These are phyloP conservation scores for Dillenia turbinata DNA, from an alignment of 164 flowering plant genomes.

Conservation along the genomic window DNA sequence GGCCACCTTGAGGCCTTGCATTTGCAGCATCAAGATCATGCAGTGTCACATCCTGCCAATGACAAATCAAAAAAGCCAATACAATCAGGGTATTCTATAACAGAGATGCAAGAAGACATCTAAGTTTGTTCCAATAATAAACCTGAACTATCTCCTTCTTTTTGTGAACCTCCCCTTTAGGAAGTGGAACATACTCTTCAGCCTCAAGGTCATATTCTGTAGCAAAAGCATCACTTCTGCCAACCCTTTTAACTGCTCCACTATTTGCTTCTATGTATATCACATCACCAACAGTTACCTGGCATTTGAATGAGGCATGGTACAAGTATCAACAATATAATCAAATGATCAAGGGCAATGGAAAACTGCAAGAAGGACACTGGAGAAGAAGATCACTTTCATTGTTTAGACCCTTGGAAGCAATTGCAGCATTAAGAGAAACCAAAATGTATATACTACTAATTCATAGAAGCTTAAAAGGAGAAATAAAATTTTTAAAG, in stretches of 20 bases:
- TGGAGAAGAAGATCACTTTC: too few species aligned
- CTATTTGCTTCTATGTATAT: constrained; percentile 97
- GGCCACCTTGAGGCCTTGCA: constrained; percentile 74
- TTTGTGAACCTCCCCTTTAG: constrained; percentile 99
- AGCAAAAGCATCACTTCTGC: constrained; percentile 98
- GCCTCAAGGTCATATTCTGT: constrained; percentile 99
- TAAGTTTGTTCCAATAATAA: neutral
- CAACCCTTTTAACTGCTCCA: constrained; percentile 98
- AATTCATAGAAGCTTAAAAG: too few species aligned
- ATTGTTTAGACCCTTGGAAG: too few species aligned
- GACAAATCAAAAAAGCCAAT: constrained; percentile 26
- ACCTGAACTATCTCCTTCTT: constrained; percentile 99
- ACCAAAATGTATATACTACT: too few species aligned
- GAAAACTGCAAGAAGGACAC: too few species aligned
- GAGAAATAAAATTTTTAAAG: too few species aligned
- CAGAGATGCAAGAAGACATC: constrained; percentile 29
- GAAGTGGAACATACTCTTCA: constrained; percentile 99
- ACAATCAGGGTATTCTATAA: too few species aligned
- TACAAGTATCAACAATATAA: neutral
- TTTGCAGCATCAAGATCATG: constrained; percentile 68
- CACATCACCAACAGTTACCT: constrained; percentile 99
- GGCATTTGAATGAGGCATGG: neutral
- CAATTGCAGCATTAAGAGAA: too few species aligned
- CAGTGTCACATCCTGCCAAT: constrained; percentile 49
- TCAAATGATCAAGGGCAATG: too few species aligned